Evolutionary conservation across 192 early-diverging fungal genomes (phyloP).

Genomic region (Entomortierella chlamydospora): DNA sequence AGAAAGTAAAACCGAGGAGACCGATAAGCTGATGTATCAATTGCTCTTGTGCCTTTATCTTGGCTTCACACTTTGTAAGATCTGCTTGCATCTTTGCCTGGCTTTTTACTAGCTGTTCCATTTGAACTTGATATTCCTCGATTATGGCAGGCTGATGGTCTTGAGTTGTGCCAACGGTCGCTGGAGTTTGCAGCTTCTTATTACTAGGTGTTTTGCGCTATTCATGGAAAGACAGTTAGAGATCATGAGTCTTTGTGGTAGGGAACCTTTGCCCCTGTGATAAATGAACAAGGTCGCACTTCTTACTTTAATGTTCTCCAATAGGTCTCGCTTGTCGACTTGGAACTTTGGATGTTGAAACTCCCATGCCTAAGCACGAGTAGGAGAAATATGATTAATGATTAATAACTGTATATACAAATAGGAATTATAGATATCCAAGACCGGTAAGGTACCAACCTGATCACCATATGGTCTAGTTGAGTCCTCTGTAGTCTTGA

Average conservation of each 20-base stretch:
- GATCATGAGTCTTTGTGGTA: neutral
- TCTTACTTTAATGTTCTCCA: constrained; percentile 66
- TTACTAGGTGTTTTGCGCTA: constrained; percentile 57
- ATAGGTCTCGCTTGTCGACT: constrained; percentile 63
- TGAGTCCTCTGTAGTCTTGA: constrained; percentile 66
- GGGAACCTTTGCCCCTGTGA: too few species aligned
- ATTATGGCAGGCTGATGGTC: constrained; percentile 17
- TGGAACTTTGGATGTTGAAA: constrained; percentile 78
- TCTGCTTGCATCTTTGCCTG: constrained; percentile 60
- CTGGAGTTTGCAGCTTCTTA: constrained; percentile 28
- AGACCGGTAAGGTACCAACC: too few species aligned
- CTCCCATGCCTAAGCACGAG: constrained; percentile 66
- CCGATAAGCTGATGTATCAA: constrained; percentile 59
- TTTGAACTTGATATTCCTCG: constrained; percentile 54
- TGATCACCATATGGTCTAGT: constrained; percentile 63
- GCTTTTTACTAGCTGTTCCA: constrained; percentile 53
- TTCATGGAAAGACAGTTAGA: neutral
- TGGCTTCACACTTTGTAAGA: constrained; percentile 57
- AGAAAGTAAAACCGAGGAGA: constrained; percentile 46
- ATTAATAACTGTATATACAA: too few species aligned
- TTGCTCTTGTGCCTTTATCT: constrained; percentile 59
- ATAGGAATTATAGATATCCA: too few species aligned
- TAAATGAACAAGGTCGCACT: too few species aligned
- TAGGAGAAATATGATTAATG: neutral
- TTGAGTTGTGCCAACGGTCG: neutral